Base-by-base conservation (phyloP, 2,329 filamentous ascomycete species). In the Alternaria triticimaculans region DNA sequence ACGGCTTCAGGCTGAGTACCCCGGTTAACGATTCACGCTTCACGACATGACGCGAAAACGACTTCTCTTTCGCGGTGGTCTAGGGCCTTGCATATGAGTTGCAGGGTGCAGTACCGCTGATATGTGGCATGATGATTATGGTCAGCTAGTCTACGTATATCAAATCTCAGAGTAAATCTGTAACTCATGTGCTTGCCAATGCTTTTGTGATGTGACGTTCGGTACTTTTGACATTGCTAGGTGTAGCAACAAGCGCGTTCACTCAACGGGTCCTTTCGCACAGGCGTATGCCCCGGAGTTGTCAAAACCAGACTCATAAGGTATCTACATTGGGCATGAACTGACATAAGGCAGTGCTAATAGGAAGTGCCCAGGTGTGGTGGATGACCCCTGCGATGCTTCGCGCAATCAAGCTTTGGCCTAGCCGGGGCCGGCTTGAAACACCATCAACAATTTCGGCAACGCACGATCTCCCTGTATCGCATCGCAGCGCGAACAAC, bases 61-160 rank as follows among this genome's bases (percentile, higher is more conserved):
- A 30, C 53, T 55, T 50, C 41, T 62, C 30, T 18, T 60, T 57
- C 43, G 37, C n/a, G 37, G 60, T 70, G 67, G 72, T 62, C 71
- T 64, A 64, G 37, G 37, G 37, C 37, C 33, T 55, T 26, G 57
- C 58, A 55, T 56, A 26, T 21, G 28, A 56, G 44, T 56, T 30
- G 20, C 25, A 58, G 56, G 49, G 45, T 60, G 45, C 63, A 71
- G 49, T 67, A 58, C 64, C 62, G 64, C 64, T 60, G 58, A 50
- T 50, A 30, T 60, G 25, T 50, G 46, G 41, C 46, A 58, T 55
- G 57, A 55, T 20, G 43, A 46, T 50, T 20, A 53, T 54, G 56
- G 55, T 58, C 43, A 69, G 58, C 46, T 65, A 69, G 48, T 63
- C 51, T 50, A 62, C 14, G 51, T 45, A 57, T 43, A 43, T 23